Evolutionary conservation across 805 yeast genomes (phyloP), one percentile per base, ranked within the genome.

Genomic region (Barnettozyma salicaria): DNA sequence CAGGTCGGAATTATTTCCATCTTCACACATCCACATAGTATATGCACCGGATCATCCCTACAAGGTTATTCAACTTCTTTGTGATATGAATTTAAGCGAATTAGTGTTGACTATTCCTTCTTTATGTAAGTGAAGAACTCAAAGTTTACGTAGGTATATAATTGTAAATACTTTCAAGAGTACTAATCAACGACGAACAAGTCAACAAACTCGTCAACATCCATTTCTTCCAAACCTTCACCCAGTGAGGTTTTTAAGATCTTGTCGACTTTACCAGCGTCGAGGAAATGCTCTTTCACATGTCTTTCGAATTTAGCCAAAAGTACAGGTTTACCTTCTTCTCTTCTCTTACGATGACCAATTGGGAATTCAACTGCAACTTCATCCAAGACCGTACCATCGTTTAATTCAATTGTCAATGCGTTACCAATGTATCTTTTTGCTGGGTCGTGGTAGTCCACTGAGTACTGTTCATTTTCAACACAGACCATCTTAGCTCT

Each of bases 391-490:
- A 60, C 56, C 4, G 76, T 64, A 28, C 80, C 80, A 48, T 75
- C 79, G 25, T 71, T 66, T 39, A 75, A 56, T 32, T 72, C 72
- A 43, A 72, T 59, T 41, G 60, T 58, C 30, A 75, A 46, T 4
- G 79, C 74, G 49, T 75, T 75, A 27, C 78, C 78, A 46, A 75
- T 75, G 43, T 61, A 71, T 52, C 81, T 68, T 62, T 74, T 75
- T 8, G 59, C 63, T 32, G 80, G 78, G 27, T 70, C 76, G 47
- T 70, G 74, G 54, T 75, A 75, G 46, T 74, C 79, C 19, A 51
- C 45, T 14, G 76, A 60, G 61, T 68, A 75, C 36, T 65, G 59
- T 33, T 53, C 45, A 43, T 74, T 76, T 48, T 71, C 74, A 25
- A 63, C 69, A 53, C 79, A 73, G 38, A 57, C 56, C 75, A 76